These are phyloP conservation scores for Crepidotus variabilis DNA, from an alignment of 768 basidiomycete species.

Conservation along the genomic window DNA sequence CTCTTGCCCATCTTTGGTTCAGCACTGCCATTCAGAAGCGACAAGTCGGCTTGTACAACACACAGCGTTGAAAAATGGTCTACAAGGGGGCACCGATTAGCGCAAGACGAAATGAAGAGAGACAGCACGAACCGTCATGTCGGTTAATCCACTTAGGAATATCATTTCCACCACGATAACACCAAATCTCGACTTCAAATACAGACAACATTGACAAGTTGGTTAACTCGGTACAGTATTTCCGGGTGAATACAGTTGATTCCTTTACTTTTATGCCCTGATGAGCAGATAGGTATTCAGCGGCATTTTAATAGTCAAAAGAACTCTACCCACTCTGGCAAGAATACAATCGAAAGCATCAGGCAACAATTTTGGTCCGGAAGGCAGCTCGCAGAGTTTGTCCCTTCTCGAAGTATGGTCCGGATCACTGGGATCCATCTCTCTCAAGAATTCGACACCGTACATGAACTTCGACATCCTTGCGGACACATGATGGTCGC, in stretches of 20 bases:
- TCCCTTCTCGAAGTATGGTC: conserved; percentile 65
- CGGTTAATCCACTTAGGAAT: conserved; percentile 75
- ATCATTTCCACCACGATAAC: conserved; percentile 69
- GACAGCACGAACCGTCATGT: conserved; percentile 38
- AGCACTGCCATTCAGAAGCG: conserved; percentile 67
- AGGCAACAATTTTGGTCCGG: conserved; percentile 72
- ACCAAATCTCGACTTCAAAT: conserved; percentile 85
- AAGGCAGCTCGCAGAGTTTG: conserved; percentile 70
- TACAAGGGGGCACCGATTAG: conserved; percentile 16
- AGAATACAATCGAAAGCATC: conserved; percentile 84
- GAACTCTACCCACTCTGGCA: conserved; percentile 45
- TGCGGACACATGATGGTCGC: conserved; percentile 80
- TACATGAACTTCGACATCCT: conserved; percentile 81
- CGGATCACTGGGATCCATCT: conserved; percentile 58
- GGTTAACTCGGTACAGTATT: conserved; percentile 80
- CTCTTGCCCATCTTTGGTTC: conserved; percentile 59
- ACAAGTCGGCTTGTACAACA: conserved; percentile 74
- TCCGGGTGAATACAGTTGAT: conserved; percentile 75
- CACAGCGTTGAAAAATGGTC: conserved; percentile 77
- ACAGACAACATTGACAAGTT: conserved; percentile 71
- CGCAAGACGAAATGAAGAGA: background rate
- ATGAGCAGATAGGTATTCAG: background rate
- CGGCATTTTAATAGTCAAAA: background rate
- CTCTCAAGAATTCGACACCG: conserved; percentile 74
- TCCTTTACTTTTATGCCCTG: conserved; percentile 76